Evolutionary conservation across 129 eudicot genomes (phyloP).

Genomic region (Rutidosis leptorrhynchoides): DNA sequence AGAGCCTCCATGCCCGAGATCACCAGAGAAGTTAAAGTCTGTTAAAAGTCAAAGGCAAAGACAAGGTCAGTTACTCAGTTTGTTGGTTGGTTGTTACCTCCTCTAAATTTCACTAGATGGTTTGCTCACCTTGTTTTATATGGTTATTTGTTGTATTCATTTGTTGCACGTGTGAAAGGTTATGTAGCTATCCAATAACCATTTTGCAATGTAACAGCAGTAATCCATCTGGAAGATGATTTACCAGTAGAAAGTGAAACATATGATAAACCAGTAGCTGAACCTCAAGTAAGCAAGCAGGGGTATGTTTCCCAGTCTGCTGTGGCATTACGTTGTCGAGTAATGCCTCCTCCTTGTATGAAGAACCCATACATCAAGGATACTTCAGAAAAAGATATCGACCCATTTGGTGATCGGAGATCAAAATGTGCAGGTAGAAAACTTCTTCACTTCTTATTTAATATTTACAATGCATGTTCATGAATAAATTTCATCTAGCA

Average conservation of each 20-base stretch:
- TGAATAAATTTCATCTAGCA: not conserved
- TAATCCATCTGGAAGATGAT: constrained; percentile 40
- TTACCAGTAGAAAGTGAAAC: constrained; percentile 31
- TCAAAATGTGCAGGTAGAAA: constrained; percentile 75
- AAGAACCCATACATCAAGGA: constrained; percentile 72
- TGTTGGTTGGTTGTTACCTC: not conserved
- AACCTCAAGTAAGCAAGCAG: constrained; percentile 34
- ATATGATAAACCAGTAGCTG: constrained; percentile 25
- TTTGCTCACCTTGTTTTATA: not conserved
- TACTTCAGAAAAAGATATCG: constrained; percentile 44
- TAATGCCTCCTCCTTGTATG: constrained; percentile 95
- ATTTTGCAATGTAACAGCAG: constrained; percentile 24
- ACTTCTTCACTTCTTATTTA: not conserved
- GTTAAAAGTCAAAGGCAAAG: constrained; percentile 53
- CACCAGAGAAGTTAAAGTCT: constrained; percentile 74
- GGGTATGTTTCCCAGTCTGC: constrained; percentile 82
- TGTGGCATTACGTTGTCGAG: constrained; percentile 81
- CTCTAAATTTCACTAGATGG: not conserved
- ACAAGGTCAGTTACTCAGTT: constrained; percentile 51
- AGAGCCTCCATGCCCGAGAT: constrained; percentile 56
- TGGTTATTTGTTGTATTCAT: not conserved
- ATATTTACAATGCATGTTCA: not conserved
- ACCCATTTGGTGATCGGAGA: constrained; percentile 77
- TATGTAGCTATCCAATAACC: not conserved
- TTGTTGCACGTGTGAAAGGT: not conserved